These are phyloP conservation scores for Kernera saxatilis DNA, from an alignment of 345 rosid genomes.

Conservation along the genomic window DNA sequence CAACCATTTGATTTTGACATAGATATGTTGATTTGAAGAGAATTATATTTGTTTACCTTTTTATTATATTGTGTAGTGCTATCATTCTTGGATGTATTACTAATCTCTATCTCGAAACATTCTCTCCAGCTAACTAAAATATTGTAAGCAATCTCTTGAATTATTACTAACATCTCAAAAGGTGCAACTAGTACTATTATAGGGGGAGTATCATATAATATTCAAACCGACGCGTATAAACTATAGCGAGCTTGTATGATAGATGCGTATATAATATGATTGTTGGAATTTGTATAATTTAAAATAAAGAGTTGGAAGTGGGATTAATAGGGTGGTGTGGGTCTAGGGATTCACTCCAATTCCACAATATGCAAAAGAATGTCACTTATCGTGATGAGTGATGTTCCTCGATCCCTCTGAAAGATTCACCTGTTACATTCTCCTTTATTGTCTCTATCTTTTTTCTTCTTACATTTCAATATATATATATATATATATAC, in stretches of 20 bases:
- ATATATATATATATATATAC: constrained; percentile 5
- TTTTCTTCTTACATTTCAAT: constrained; percentile 45
- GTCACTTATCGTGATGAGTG: constrained; percentile 48
- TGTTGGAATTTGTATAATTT: constrained; percentile 6
- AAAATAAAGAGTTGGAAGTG: constrained; percentile 35
- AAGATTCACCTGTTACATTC: constrained; percentile 58
- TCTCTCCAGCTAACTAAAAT: constrained; percentile 24
- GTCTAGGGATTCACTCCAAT: constrained; percentile 72
- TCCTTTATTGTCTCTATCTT: constrained; percentile 32
- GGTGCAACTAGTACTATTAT: constrained; percentile 27
- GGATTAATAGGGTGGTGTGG: constrained; percentile 49
- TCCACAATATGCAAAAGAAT: constrained; percentile 48
- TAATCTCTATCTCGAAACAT: constrained; percentile 7
- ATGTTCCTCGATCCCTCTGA: constrained; percentile 57
- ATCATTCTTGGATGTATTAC: constrained; percentile 4
- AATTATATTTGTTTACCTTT: background rate
- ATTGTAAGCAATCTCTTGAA: constrained; percentile 22
- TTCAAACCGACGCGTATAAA: constrained; percentile 22
- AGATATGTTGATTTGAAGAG: background rate
- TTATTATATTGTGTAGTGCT: background rate
- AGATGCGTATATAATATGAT: constrained; percentile 16
- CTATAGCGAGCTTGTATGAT: constrained; percentile 5
- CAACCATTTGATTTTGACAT: background rate
- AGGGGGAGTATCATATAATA: constrained; percentile 5
- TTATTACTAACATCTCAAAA: constrained; percentile 30